These are phyloP conservation scores for Sporisorium sorghi DNA, from an alignment of 1,284 basidiomycete genomes.

Conservation along the genomic window DNA sequence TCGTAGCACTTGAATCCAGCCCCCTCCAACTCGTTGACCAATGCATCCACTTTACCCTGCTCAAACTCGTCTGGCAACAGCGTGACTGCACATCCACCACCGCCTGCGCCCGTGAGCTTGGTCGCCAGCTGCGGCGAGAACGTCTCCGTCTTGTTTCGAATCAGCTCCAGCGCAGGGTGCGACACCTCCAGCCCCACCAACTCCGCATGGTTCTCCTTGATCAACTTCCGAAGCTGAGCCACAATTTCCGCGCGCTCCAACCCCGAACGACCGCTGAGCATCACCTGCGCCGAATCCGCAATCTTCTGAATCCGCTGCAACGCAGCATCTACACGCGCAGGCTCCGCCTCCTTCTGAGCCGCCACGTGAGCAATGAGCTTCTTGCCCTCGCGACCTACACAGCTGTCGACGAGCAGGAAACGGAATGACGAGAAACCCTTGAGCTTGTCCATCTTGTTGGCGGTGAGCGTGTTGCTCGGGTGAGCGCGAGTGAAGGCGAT, in stretches of 20 bases:
- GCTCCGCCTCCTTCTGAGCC: conserved; percentile 77
- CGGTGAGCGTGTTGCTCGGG: conserved; percentile 74
- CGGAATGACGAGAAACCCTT: conserved; percentile 76
- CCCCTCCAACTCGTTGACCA: conserved; percentile 46
- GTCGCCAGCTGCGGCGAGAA: conserved; percentile 78
- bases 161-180: conserved; percentile 86
- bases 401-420: conserved; percentile 92
- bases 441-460: conserved; percentile 82
- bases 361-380: conserved; percentile 89
- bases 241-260: conserved; percentile 32
- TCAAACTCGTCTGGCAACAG: conserved; percentile 84
- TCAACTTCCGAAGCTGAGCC: conserved; percentile 68
- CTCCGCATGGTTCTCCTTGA: conserved; percentile 88
- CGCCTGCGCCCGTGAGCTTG: conserved; percentile 99
- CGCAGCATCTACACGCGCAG: conserved; percentile 63
- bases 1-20: conserved; percentile 86
- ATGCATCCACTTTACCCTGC: conserved; percentile 36
- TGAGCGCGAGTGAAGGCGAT: conserved; percentile 87
- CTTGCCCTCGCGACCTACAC: conserved; percentile 92
- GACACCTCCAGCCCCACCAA: conserved; percentile 91
- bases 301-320: conserved; percentile 52
- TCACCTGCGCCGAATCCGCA: conserved; percentile 51
- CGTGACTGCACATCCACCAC: conserved; percentile 96
- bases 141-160: conserved; percentile 79
- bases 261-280: conserved; percentile 43